These are phyloP conservation scores for Chrysoporthe cubensis DNA, from an alignment of 2,329 filamentous ascomycete species.

Conservation along the genomic window DNA sequence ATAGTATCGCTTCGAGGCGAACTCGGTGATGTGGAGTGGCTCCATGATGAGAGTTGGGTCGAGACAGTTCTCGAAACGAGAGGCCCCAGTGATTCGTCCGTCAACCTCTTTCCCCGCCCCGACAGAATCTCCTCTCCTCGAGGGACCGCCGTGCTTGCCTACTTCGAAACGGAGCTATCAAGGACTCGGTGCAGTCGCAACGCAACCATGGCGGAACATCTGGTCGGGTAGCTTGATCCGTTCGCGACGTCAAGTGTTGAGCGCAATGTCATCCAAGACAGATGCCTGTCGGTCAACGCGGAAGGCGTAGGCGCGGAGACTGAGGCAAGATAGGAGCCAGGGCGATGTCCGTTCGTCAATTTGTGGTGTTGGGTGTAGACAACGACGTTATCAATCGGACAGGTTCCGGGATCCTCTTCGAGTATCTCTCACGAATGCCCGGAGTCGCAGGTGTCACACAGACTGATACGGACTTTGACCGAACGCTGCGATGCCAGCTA, in stretches of 20 bases:
- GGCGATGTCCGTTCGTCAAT: background rate
- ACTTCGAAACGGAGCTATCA: slow-evolving; percentile 29
- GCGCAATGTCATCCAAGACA: background rate
- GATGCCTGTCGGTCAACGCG: background rate
- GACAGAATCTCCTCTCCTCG: slow-evolving; percentile 26
- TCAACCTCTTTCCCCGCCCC: slow-evolving; percentile 26
- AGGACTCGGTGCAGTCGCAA: slow-evolving; percentile 34
- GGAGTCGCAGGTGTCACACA: slow-evolving; percentile 9
- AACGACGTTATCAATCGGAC: slow-evolving; percentile 1
- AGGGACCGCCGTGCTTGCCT: slow-evolving; percentile 22
- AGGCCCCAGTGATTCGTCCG: slow-evolving; percentile 15
- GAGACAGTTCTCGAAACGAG: slow-evolving; percentile 3
- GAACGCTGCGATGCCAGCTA: slow-evolving; percentile 20
- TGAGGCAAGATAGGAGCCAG: too few species aligned
- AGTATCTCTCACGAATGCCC: slow-evolving; percentile 10
- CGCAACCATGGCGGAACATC: slow-evolving; percentile 42
- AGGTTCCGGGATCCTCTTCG: slow-evolving; percentile 7
- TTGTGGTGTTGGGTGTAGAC: background rate
- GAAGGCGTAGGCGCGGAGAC: background rate
- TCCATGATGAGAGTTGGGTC: slow-evolving; percentile 53
- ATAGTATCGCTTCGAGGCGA: slow-evolving; percentile 68
- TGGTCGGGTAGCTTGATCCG: slow-evolving; percentile 13
- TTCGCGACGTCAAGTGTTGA: background rate
- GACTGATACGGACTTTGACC: slow-evolving; percentile 25
- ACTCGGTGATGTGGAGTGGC: slow-evolving; percentile 66